Conservation (phyloP, 331 rosid species). For the Erythrophleum ivorense region DNA sequence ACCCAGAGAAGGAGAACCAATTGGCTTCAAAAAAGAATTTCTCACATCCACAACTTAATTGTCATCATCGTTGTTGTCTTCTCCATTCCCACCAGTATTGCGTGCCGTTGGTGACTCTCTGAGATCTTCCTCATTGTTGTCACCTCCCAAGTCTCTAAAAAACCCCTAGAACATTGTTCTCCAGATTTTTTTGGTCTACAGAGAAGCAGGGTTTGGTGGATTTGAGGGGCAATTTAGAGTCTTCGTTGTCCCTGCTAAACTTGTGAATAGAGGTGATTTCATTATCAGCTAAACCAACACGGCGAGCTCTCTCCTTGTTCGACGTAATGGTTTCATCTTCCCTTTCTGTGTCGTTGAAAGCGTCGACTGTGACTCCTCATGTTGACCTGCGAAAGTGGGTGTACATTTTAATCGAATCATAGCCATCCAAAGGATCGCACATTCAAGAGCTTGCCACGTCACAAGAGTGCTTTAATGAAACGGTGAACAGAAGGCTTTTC, state of each 20-base stretch:
- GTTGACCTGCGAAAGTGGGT: too few species aligned
- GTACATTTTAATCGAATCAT: too few species aligned
- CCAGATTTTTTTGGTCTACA: slow-evolving; percentile 17
- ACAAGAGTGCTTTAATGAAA: too few species aligned
- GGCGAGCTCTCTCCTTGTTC: slow-evolving; percentile 77
- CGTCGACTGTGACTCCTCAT: slow-evolving; percentile 46
- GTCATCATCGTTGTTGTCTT: slow-evolving; percentile 25
- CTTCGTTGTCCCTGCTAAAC: slow-evolving; percentile 82
- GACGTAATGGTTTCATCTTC: slow-evolving; percentile 60
- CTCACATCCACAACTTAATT: slow-evolving; percentile 42
- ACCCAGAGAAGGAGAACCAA: slow-evolving; percentile 79
- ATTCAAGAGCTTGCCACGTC: too few species aligned
- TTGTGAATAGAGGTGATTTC: slow-evolving; percentile 95
- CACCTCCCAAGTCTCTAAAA: slow-evolving; percentile 65
- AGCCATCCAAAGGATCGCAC: too few species aligned
- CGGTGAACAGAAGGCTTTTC: too few species aligned
- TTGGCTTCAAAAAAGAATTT: slow-evolving; percentile 68
- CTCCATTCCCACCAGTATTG: neutral
- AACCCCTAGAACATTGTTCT: slow-evolving; percentile 54
- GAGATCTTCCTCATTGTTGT: slow-evolving; percentile 54
- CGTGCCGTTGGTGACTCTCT: slow-evolving; percentile 33
- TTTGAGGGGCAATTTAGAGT: slow-evolving; percentile 56
- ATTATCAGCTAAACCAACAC: slow-evolving; percentile 94
- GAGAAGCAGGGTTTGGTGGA: slow-evolving; percentile 52
- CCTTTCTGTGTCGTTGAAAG: slow-evolving; percentile 58